These are phyloP conservation scores for Athelia sp. DNA, from an alignment of 1,284 basidiomycete genomes.

Conservation along the genomic window DNA sequence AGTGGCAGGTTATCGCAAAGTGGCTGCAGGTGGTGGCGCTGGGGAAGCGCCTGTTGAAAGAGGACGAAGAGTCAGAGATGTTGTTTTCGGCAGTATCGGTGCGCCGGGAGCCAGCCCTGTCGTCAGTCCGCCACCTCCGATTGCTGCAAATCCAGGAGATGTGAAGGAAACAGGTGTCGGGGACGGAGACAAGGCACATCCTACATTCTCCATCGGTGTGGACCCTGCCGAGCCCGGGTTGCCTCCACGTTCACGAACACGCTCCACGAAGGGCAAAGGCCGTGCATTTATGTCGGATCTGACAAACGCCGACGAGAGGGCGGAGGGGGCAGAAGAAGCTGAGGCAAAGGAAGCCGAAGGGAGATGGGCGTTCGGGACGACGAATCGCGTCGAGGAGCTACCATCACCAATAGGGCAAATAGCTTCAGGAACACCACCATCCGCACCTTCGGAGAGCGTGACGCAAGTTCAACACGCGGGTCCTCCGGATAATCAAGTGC, in stretches of 20 bases:
- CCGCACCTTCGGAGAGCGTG: too few relatives aligned
- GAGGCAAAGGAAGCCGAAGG: conserved; percentile 14
- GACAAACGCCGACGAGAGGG: conserved; percentile 3
- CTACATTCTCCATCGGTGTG: conserved; percentile 42
- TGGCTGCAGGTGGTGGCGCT: conserved; percentile 6
- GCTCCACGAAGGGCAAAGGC: conserved; percentile 22
- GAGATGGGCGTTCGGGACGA: conserved; percentile 59
- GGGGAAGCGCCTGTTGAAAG: not conserved
- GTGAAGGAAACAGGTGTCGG: conserved; percentile 6
- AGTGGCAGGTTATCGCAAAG: conserved; percentile 17
- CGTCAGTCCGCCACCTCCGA: conserved; percentile 19
- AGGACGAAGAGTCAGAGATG: conserved; percentile 18
- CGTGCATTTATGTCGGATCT: conserved; percentile 5
- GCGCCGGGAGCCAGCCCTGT: conserved; percentile 19
- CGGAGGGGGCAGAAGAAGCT: conserved; percentile 1
- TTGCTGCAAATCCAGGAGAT: conserved; percentile 5
- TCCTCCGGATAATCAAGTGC: too few relatives aligned
- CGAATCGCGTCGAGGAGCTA: conserved; percentile 17
- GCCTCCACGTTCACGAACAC: conserved; percentile 30
- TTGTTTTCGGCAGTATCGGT: conserved; percentile 52
- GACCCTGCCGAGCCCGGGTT: conserved; percentile 33
- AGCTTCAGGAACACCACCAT: too few relatives aligned
- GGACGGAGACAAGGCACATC: conserved; percentile 25
- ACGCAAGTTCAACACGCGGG: too few relatives aligned
- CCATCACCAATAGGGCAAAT: too few relatives aligned